Percentiles rank a stretch among this genome's conserved stretches.
phyloP scores from a whole-genome alignment of 257 asterid genomes.

The Petunia axillaris region DNA sequence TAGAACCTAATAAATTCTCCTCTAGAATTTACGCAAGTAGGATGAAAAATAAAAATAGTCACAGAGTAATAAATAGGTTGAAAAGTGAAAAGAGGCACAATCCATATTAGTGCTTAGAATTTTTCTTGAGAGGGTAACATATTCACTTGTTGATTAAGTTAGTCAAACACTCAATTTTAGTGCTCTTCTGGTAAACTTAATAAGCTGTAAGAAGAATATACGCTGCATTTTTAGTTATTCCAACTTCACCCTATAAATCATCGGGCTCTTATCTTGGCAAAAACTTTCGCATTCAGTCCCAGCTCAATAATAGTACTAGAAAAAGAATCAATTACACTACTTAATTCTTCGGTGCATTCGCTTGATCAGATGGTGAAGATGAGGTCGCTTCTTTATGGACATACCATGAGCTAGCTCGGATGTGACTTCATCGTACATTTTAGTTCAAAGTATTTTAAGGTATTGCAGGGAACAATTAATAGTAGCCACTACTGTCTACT shows the following conservation, averaged over 20 bases:
- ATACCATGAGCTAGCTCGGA: not conserved
- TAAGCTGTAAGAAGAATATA: not conserved
- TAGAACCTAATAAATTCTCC: not conserved
- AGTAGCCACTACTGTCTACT: not conserved
- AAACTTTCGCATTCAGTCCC: not conserved
- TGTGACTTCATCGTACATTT: not conserved
- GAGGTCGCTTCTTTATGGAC: not conserved
- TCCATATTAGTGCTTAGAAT: no score
- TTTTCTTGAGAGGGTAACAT: not conserved
- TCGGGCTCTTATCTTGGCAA: not conserved
- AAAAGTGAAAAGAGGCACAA: no score
- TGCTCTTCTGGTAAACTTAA: not conserved
- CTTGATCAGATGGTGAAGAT: not conserved
- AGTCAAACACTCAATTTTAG: not conserved
- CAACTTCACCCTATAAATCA: no score
- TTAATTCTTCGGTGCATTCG: not conserved
- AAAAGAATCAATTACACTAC: not conserved
- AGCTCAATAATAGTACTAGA: not conserved
- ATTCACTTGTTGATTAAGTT: not conserved
- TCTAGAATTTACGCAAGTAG: not conserved
- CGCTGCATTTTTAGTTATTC: not conserved
- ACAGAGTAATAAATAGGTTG: not conserved
- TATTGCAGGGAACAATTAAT: not conserved
- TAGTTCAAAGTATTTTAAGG: slow-evolving; percentile 1
- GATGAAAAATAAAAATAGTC: not conserved